Percentiles rank a stretch among this genome's conserved stretches.
Evolutionary conservation across 2,329 filamentous ascomycete genomes (phyloP).

Genomic region (Tolypocladium guangdongense): DNA sequence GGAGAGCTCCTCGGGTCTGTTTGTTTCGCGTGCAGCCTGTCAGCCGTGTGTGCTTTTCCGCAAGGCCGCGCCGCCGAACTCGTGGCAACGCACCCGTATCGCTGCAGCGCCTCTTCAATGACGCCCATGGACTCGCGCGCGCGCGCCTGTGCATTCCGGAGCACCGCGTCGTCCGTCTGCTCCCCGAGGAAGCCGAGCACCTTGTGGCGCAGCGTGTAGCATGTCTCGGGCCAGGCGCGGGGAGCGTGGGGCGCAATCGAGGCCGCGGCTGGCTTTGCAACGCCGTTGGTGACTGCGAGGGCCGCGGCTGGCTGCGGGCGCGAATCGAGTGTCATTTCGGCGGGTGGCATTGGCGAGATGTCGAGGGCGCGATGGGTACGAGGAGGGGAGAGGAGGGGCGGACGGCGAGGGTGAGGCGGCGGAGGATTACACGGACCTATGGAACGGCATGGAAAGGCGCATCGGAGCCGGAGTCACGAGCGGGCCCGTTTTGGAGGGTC

Average conservation of each 20-base stretch:
- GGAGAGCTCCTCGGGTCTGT: slow-evolving; percentile 65
- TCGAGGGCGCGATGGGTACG: neutral
- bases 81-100: slow-evolving; percentile 53
- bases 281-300: neutral
- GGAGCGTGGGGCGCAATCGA: neutral
- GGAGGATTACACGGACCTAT: neutral
- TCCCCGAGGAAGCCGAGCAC: slow-evolving; percentile 56
- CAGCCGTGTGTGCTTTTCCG: slow-evolving; percentile 5
- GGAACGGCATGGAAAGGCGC: neutral
- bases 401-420: neutral
- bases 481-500: neutral
- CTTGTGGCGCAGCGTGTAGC: slow-evolving; percentile 43
- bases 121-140: slow-evolving; percentile 61
- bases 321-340: neutral
- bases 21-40: neutral
- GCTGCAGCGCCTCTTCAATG: slow-evolving; percentile 61
- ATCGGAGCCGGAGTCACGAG: neutral
- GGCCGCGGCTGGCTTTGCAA: neutral
- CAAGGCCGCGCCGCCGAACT: neutral
- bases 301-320: neutral
- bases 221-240: slow-evolving; percentile 28
- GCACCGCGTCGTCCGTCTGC: slow-evolving; percentile 39
- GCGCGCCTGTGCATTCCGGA: slow-evolving; percentile 61
- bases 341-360: neutral
- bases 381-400: too few relatives aligned